phyloP scores from a whole-genome alignment of 306 rosid species.

The Luffa aegyptiaca region DNA sequence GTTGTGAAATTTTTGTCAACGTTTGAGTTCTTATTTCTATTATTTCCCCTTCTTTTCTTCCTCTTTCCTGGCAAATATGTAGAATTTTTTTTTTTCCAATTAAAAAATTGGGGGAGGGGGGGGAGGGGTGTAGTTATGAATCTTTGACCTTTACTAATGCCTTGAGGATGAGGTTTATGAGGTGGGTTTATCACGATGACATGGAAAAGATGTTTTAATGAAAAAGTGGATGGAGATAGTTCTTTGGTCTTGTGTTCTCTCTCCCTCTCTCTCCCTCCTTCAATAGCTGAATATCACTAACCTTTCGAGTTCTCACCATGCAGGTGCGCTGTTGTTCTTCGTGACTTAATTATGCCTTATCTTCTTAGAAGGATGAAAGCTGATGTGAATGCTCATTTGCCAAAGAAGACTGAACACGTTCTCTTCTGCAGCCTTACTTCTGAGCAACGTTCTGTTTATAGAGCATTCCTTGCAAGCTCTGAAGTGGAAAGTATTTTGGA shows the following conservation, averaged over 20 bases:
- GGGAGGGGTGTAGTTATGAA: background rate
- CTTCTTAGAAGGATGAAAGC: conserved; percentile 97
- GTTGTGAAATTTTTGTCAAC: background rate
- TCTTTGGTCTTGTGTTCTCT: background rate
- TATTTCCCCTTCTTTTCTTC: background rate
- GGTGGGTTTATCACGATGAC: background rate
- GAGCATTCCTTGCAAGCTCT: conserved; percentile 97
- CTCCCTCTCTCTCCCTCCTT: background rate
- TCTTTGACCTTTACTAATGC: background rate
- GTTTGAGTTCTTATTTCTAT: background rate
- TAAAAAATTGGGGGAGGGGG: background rate
- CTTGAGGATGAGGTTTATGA: background rate
- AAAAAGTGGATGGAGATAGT: background rate
- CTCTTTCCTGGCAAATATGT: background rate
- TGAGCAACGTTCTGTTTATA: conserved; percentile 79
- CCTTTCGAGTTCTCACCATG: conserved; percentile 13
- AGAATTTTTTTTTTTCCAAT: background rate
- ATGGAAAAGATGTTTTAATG: background rate
- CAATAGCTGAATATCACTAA: background rate
- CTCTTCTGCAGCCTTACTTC: conserved; percentile 84
- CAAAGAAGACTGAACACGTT: conserved; percentile 98
- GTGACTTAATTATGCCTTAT: conserved; percentile 94
- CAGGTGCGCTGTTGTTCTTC: conserved; percentile 97
- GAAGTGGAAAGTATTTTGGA: conserved; percentile 91
- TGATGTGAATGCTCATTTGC: conserved; percentile 84